These are phyloP conservation scores for Candida loeiensis DNA, from an alignment of 805 yeast species.

Conservation along the genomic window DNA sequence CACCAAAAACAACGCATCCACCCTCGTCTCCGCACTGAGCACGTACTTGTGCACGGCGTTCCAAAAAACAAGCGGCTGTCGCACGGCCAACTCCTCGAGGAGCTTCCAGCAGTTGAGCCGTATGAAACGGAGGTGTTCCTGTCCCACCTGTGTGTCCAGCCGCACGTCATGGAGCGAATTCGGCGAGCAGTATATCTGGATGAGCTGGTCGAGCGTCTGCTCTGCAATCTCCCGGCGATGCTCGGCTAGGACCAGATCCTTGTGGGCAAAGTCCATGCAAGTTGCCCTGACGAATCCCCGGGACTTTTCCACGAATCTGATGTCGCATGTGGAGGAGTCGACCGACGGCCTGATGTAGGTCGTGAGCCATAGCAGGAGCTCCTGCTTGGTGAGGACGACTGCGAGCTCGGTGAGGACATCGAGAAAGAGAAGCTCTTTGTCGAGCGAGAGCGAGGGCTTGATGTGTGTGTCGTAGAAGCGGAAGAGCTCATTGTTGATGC, in stretches of 20 bases:
- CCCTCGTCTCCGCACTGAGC: slow-evolving; percentile 28
- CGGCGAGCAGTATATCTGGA: not conserved
- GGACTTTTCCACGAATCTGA: slow-evolving; percentile 32
- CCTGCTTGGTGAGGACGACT: slow-evolving; percentile 28
- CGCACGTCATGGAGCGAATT: slow-evolving; percentile 16
- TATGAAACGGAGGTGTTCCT: slow-evolving; percentile 50
- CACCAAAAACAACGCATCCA: slow-evolving; percentile 37
- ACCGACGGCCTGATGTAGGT: slow-evolving; percentile 48
- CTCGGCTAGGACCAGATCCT: slow-evolving; percentile 21
- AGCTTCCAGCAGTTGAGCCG: slow-evolving; percentile 40
- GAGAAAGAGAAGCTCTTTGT: slow-evolving; percentile 37
- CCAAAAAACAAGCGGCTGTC: slow-evolving; percentile 35
- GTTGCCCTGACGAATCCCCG: slow-evolving; percentile 23
- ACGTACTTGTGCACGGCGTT: slow-evolving; percentile 35
- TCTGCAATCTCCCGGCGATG: slow-evolving; percentile 12
- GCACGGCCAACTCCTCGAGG: slow-evolving; percentile 41
- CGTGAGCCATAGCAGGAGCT: slow-evolving; percentile 46
- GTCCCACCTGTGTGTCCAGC: slow-evolving; percentile 29
- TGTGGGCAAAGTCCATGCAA: slow-evolving; percentile 11
- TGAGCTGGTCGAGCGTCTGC: not conserved
- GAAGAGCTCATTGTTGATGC: slow-evolving; percentile 36
- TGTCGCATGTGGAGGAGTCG: slow-evolving; percentile 54
- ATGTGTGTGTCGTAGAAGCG: slow-evolving; percentile 30
- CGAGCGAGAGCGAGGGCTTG: slow-evolving; percentile 22
- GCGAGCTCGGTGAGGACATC: slow-evolving; percentile 33